These are phyloP conservation scores for Cornus kousa DNA, from an alignment of 148 eudicot genomes.

Conservation along the genomic window DNA sequence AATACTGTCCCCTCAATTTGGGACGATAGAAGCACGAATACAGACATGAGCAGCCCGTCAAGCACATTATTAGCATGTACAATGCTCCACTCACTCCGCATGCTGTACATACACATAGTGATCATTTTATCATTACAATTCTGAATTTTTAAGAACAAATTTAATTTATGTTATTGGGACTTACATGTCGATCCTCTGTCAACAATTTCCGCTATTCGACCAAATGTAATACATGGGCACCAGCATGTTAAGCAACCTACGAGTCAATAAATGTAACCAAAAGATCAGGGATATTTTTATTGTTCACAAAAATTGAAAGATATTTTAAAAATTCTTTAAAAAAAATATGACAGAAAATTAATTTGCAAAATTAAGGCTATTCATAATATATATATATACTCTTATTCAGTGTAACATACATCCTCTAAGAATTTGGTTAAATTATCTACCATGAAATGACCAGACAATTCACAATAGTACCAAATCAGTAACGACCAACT, in stretches of 20 bases:
- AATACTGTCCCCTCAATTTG: slow-evolving; percentile 8
- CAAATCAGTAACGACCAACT: no score
- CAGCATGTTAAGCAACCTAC: slow-evolving; percentile 22
- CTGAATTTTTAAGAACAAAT: neutral
- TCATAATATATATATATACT: no score
- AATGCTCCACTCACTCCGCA: slow-evolving; percentile 8
- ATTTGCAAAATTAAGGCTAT: no score
- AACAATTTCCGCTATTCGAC: slow-evolving; percentile 23
- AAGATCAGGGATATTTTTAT: no score
- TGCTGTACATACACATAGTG: neutral
- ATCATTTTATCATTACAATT: neutral
- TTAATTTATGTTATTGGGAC: neutral
- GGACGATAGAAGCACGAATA: slow-evolving; percentile 1
- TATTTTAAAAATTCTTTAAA: no score
- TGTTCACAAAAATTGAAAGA: no score
- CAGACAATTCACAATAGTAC: no score
- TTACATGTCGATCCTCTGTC: slow-evolving; percentile 24
- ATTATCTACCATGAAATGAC: no score
- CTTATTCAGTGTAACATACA: no score
- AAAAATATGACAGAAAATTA: no score
- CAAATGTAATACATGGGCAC: slow-evolving; percentile 24
- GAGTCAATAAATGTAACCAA: neutral
- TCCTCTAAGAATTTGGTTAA: no score
- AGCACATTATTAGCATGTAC: neutral
- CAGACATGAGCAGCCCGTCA: neutral